Evolutionary conservation across 2,329 filamentous ascomycete species (phyloP), one percentile per base, ranked within the genome.

Genomic region (Rhinocladiella mackenziei): DNA sequence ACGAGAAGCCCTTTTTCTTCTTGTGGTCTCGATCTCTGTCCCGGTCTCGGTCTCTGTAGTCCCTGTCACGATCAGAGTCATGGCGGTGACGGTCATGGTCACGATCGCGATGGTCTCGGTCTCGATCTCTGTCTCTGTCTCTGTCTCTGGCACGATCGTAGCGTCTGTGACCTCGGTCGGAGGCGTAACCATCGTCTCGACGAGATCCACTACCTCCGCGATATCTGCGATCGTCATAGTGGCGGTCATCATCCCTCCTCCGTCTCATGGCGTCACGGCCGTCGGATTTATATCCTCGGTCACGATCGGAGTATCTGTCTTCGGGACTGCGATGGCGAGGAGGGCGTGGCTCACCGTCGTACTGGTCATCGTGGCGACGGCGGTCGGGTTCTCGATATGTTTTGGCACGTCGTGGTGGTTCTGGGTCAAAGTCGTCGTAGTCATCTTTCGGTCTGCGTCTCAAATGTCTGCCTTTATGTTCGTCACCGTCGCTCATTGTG

Each of bases 1-100:
- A 25, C 5, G 41, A 43, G 32, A 54, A 50, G 13, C 44, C 50
- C 33, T 54, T 54, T 39, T 54, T 55, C 37, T 51, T 53, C 15
- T 25, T 40, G 14, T 39, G 18, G 32, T 48, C 43, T 34, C 42
- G 35, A 28, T 45, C 43, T 41, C 40, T 26, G 42, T 50, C 20
- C 2, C 43, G 29, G 20, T 45, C 28, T 29, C 42, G 37, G 37
- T 51, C 45, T 26, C 49, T 33, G 13, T 14, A 22, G 19, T 46
- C 43, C 28, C 43, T 17, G 20, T 46, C 43, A 18, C 46, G 31
- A 17, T 37, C n/a, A n/a, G 23, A 26, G 11, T 26, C 11, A 19
- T 45, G 18, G 3, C 48, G 23, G 23, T 39, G 13, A 4, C 45
- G 37, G 31, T 54, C 47, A 15, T 47, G 39, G 25, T 51, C 48